phyloP scores from a whole-genome alignment of 169 alveolate species.

The Cryptosporidium meleagridis region DNA sequence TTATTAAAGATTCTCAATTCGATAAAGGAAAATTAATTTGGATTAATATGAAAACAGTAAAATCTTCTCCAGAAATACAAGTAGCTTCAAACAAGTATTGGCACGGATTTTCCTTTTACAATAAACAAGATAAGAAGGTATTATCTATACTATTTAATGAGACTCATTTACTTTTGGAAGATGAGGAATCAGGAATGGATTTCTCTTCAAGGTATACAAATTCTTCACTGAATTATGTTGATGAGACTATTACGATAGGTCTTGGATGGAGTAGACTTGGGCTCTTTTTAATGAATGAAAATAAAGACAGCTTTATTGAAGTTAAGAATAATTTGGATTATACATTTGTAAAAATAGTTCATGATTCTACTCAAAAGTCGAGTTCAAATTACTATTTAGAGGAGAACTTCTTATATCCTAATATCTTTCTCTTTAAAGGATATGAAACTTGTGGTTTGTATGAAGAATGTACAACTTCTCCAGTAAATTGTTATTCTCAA shows the following conservation, averaged over 20 bases:
- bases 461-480: not conserved
- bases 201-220: not conserved
- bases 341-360: not conserved
- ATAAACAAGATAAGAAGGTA: not conserved
- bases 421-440: not conserved
- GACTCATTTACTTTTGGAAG: slow-evolving; percentile 12
- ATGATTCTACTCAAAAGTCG: slow-evolving; percentile 6
- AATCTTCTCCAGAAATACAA: not conserved
- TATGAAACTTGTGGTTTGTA: slow-evolving; percentile 12
- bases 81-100: not conserved
- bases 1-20: not conserved
- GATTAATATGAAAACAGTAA: not conserved
- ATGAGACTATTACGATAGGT: not conserved
- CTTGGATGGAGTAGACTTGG: not conserved
- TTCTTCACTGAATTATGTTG: not conserved
- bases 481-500: not conserved
- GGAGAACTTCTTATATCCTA: not conserved
- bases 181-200: not conserved
- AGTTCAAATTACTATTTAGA: not conserved
- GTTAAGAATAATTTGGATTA: not conserved
- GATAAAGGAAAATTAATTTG: not conserved
- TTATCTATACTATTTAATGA: slow-evolving; percentile 30
- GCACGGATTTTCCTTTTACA: slow-evolving; percentile 1
- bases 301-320: not conserved
- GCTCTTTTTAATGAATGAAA: not conserved